Evolutionary conservation across 176 grass and related monocot genomes (phyloP).

Genomic region (Oryza brachyantha): DNA sequence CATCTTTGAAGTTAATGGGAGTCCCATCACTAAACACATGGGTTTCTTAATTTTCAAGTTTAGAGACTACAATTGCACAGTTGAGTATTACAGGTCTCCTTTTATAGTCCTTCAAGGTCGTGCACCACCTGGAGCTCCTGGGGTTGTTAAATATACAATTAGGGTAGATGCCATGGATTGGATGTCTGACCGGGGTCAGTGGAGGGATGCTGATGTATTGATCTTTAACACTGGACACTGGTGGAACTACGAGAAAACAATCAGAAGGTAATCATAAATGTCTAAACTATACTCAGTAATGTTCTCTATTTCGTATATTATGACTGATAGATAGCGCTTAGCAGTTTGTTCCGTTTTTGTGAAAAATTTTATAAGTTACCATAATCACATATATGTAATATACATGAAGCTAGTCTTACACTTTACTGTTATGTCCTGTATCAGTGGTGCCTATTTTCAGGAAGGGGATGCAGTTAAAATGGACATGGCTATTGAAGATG

Average conservation of each 20-base stretch:
- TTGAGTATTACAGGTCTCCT: slow-evolving; percentile 86
- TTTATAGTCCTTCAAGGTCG: slow-evolving; percentile 73
- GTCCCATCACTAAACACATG: slow-evolving; percentile 84
- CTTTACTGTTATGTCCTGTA: slow-evolving; percentile 14
- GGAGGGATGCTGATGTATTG: slow-evolving; percentile 76
- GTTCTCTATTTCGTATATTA: not conserved
- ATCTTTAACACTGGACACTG: slow-evolving; percentile 92
- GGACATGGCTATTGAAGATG: slow-evolving; percentile 56
- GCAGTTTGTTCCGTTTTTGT: not conserved
- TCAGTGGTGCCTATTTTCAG: slow-evolving; percentile 75
- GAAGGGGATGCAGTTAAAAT: slow-evolving; percentile 65
- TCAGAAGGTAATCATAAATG: slow-evolving; percentile 50
- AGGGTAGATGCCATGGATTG: slow-evolving; percentile 78
- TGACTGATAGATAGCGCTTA: not conserved
- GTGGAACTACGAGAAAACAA: slow-evolving; percentile 90
- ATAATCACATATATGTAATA: not conserved
- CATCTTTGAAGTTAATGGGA: slow-evolving; percentile 88
- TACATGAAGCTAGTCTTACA: not conserved
- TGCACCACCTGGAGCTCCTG: slow-evolving; percentile 40
- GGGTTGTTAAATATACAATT: slow-evolving; percentile 54
- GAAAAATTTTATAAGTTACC: not conserved
- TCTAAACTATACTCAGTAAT: not conserved
- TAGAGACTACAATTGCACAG: slow-evolving; percentile 78
- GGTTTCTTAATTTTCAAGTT: slow-evolving; percentile 89
- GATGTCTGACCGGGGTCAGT: slow-evolving; percentile 47